phyloP scores from a whole-genome alignment of 768 basidiomycete genomes.

The Boletus rubroflammeus region DNA sequence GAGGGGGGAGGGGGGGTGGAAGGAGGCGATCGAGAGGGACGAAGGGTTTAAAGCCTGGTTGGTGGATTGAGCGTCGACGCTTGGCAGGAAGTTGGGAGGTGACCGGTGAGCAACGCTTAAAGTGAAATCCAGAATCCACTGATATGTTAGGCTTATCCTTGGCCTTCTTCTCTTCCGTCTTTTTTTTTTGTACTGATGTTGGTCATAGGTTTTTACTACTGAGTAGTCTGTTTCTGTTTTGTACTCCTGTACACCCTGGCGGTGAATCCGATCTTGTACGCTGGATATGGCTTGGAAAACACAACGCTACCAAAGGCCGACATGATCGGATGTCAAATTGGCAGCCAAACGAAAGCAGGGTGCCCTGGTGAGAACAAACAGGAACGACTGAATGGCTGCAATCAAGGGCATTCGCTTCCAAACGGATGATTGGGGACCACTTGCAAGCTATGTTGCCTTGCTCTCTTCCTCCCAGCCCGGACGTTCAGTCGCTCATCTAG shows the following conservation, averaged over 20 bases:
- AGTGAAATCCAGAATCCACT: neutral
- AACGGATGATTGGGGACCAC: neutral
- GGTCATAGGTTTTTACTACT: neutral
- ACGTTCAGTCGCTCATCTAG: neutral
- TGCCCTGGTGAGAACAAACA: neutral
- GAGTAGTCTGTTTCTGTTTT: too few relatives aligned
- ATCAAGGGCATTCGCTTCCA: too few relatives aligned
- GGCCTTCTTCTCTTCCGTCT: neutral
- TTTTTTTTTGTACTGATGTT: neutral
- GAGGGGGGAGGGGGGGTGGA: conserved; percentile 32
- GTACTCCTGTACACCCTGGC: neutral
- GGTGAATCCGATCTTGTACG: neutral
- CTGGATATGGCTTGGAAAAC: neutral
- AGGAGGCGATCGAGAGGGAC: conserved; percentile 20
- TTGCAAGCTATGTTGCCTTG: neutral
- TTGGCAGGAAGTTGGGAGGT: neutral
- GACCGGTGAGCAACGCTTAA: neutral
- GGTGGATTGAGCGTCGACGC: conserved; percentile 32
- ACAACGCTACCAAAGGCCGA: too few relatives aligned
- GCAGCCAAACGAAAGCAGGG: neutral
- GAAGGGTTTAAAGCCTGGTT: conserved; percentile 30
- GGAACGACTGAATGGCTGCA: neutral
- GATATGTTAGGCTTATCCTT: neutral
- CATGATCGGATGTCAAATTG: neutral
- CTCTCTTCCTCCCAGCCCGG: neutral